Evolutionary conservation across 2,329 filamentous ascomycete species (phyloP), one percentile per base, ranked within the genome.

Genomic region (Berkeleyomyces basicola): DNA sequence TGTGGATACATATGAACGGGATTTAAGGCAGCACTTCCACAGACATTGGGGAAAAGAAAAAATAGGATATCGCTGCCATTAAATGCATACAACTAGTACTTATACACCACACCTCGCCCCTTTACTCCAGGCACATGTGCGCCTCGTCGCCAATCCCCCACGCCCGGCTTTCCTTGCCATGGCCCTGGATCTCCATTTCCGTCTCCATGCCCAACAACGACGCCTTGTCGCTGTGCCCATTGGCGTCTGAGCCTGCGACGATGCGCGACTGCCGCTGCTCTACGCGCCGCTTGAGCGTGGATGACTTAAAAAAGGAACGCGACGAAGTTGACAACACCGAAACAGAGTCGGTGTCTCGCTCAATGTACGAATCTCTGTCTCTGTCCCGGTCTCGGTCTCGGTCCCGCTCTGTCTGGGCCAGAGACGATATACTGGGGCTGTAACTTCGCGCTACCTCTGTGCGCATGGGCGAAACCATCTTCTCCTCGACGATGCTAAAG

Each of bases 131-230:
- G 40, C 84, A 86, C 87, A 95, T 93, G 69, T 86, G 79, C 33
- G 87, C 83, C 70, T 95, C 90, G 70, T 96, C 90, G 0, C 88
- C 87, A 59, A 95, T 80, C 0, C 88, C 88, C 84, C 90, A 90
- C 68, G 82, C 81, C 2, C 73, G 80, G 67, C 75, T 84, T 67
- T 80, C 82, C 69, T 74, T 76, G 66, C 77, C 73, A 66, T 78
- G 70, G 67, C 78, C 76, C 72, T 83, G 76, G 68, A 82, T 73
- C 71, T 80, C 75, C 58, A 82, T 70, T 63, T 79, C 77, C 3
- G 80, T 70, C 62, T 75, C 74, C 36, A 76, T 68, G 36, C 75
- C 74, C 57, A 80, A 68, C 43, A 71, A 68, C 43, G 72, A 72
- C 23, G 73, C 71, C 40, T 73, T 76, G 57, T 76, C 78, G 61